Evolutionary conservation across 2,329 filamentous ascomycete genomes (phyloP), one percentile per base, ranked within the genome.

Genomic region (Talaromyces albobiverticillius): DNA sequence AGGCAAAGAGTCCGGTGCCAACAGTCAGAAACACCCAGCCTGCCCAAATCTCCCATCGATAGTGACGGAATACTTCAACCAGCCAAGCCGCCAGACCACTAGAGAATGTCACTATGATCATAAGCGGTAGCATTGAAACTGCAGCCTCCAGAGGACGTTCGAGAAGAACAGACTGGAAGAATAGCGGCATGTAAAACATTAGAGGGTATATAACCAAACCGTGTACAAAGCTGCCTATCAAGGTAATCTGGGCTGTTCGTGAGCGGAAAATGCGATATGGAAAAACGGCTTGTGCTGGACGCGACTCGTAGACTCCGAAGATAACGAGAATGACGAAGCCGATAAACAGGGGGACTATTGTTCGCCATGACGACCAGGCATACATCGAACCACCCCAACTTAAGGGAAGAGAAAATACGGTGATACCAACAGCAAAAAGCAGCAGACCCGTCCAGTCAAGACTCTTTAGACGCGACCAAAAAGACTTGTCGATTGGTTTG

Each of bases 401-500:
- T 2, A 73, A 57, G 0, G 66, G 64, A 6, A 71, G 54, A 3
- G 72, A 61, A 20, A 72, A 59, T 1, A 66, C 57, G 2, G 61
- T 56, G 6, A 69, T 52, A 3, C 65, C 62, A 1, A 59, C 56
- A 11, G 66, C 51, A 23, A 72, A 60, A 8, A 71, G 32, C 2
- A 58, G 29, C 14, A 59, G 65, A 3, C 70, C 69, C 6, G 63
- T 11, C 26, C 58, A 67, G 48, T 73, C 70, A 5, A 72, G 55
- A 11, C 58, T 55, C 5, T 45, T 54, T 1, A 62, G 50, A 11
- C 56, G 46, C 40, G 48, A 25, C 22, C 54, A 42, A 6, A 57
- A 45, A 14, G 60, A 82, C 78, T 66, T 88, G 89, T 40, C 69
- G 72, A 8, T 84, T 83, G 0, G 51, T 9, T 58, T 58, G n/a